Conservation (phyloP, 306 rosid genomes). For the Cotoneaster glaucophyllus region DNA sequence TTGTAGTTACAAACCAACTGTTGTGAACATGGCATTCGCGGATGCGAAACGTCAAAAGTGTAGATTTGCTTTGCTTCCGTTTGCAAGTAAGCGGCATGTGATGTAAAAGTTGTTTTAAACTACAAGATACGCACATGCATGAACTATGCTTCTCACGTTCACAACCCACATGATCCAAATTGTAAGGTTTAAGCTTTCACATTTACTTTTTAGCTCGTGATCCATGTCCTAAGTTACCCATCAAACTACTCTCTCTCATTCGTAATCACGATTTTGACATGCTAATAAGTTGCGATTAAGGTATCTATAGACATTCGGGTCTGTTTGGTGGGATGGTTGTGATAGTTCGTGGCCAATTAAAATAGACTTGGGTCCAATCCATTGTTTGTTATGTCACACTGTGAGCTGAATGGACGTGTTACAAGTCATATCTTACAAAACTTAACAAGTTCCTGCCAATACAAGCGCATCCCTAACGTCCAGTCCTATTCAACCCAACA, state of each 20-base stretch:
- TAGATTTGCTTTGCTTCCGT: neutral
- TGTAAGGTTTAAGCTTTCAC: neutral
- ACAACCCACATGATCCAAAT: neutral
- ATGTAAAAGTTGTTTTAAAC: neutral
- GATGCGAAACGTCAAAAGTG: neutral
- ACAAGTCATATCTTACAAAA: too few species aligned
- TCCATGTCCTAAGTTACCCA: neutral
- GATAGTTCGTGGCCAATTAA: too few species aligned
- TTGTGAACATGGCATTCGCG: neutral
- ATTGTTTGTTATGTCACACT: too few species aligned
- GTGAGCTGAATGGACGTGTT: accelerated
- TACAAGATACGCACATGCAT: neutral
- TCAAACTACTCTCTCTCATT: neutral
- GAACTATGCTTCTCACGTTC: neutral
- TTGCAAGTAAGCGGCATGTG: neutral
- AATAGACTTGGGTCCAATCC: too few species aligned
- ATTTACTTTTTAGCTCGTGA: neutral
- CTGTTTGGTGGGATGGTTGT: too few species aligned
- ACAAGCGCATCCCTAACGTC: too few species aligned
- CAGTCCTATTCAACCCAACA: too few species aligned
- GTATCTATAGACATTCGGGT: neutral
- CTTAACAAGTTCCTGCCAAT: too few species aligned
- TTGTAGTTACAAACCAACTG: neutral
- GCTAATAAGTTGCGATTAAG: neutral
- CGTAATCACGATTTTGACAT: neutral